Conservation (phyloP, 306 rosid species). For the Luffa aegyptiaca region DNA sequence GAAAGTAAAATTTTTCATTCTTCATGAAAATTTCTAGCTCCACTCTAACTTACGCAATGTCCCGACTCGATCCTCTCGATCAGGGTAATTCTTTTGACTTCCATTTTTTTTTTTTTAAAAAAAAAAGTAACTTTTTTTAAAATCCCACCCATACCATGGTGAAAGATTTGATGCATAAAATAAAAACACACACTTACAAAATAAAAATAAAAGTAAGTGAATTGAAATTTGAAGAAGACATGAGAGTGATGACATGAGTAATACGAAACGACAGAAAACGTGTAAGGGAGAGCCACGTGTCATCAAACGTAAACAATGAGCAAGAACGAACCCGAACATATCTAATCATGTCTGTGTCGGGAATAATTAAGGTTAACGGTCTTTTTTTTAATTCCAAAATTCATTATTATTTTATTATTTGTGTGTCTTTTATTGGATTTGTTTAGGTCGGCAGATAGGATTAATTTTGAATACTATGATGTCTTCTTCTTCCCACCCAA, state of each 20-base stretch:
- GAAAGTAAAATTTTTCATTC: no score
- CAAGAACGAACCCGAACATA: background rate
- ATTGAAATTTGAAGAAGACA: background rate
- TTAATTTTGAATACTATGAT: background rate
- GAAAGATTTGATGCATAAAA: background rate
- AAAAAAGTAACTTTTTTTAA: background rate
- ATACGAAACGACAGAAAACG: background rate
- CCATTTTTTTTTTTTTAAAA: no score
- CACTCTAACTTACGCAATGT: no score
- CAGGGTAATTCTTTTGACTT: background rate
- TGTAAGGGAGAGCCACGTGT: slow-evolving; percentile 12
- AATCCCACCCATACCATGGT: background rate
- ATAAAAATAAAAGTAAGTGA: background rate
- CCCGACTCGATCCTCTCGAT: background rate
- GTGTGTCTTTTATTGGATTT: background rate
- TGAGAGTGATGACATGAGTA: background rate
- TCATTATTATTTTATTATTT: background rate
- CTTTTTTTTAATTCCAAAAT: background rate
- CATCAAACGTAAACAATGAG: background rate
- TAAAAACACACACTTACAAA: background rate
- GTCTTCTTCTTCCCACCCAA: background rate
- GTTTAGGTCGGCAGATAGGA: background rate
- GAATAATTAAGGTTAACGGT: background rate
- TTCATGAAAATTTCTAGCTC: no score
- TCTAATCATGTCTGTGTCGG: background rate